phyloP scores from a whole-genome alignment of 2,329 filamentous ascomycete genomes.

The Cucurbitaria berberidis region DNA sequence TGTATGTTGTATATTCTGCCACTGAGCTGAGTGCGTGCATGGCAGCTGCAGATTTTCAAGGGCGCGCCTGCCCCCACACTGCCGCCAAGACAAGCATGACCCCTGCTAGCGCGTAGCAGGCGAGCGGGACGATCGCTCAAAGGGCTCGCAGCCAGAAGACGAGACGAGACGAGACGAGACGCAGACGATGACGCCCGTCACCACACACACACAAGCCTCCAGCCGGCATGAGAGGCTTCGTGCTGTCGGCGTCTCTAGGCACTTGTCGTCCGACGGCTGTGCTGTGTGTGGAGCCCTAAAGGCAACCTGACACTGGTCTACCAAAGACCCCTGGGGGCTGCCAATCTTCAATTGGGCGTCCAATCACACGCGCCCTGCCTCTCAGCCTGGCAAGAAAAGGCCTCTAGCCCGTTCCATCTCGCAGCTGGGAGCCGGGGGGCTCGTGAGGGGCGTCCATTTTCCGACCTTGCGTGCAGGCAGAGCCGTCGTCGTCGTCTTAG shows the following conservation, averaged over 20 bases:
- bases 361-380: conserved; percentile 20
- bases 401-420: conserved; percentile 10
- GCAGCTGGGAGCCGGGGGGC: conserved; percentile 7
- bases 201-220: too few species aligned
- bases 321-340: conserved; percentile 9
- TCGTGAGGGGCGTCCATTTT: conserved; percentile 18
- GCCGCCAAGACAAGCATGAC: not conserved
- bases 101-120: not conserved
- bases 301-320: conserved; percentile 20
- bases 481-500: too few species aligned
- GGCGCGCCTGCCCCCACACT: conserved; percentile 13
- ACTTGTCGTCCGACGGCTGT: too few species aligned
- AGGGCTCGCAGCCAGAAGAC: too few species aligned
- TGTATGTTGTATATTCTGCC: too few species aligned
- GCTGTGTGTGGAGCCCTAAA: conserved; percentile 10
- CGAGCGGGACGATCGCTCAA: conserved; percentile 14
- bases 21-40: conserved; percentile 6
- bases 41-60: conserved; percentile 19
- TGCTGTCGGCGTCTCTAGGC: too few species aligned
- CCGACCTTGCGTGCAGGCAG: conserved; percentile 21
- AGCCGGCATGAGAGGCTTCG: too few species aligned
- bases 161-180: too few species aligned
- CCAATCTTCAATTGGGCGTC: conserved; percentile 19
- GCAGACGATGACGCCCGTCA: not conserved
- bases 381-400: conserved; percentile 9